Base-by-base conservation (phyloP, 129 eudicot genomes). In the Centella asiatica region DNA sequence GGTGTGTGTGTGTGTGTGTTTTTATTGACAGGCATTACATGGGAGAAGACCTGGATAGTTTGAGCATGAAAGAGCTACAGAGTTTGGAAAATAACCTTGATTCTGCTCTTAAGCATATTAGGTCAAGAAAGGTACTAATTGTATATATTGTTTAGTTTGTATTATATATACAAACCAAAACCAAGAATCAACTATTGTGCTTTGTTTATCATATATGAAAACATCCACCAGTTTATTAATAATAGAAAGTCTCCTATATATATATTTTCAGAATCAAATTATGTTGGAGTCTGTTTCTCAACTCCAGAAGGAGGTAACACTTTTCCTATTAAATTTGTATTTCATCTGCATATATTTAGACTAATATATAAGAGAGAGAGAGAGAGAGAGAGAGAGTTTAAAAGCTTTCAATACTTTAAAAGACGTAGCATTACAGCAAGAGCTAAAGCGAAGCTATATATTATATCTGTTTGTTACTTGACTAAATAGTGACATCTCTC, bases 61-160 rank as follows among this genome's bases (percentile, higher is more conserved):
- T 86, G 69, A 74, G 80, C 72, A 67, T 90, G 51, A 90, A 79
- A 60, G 94, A 90, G 73, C 89, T 86, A 76, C 95, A 86, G 70
- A 81, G 60, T 70, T 73, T 84, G 74, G 95, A 86, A 72, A 88
- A 79, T 44, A 94, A 90, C 66, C 81, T 90, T 53, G 95, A 83
- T 60, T 67, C 67, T 11, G 80, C 90, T 61, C 82, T 90, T 29
- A 81, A 86, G 53, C 89, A 81, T 68, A 68, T 86, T 64, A 71
- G 89, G 48, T 74, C 81, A 19, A 82, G 70, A 75, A 90, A 86
- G 94, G 97, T 90, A 69, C 42, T 49, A 69, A 5, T 54, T 6
- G 34, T 44, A 4, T 26, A 4, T 27, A 31, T 74, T 29, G 50
- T n/a, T n/a, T n/a, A n/a, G n/a, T n/a, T n/a, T n/a, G n/a, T n/a